phyloP scores from a whole-genome alignment of 2,329 filamentous ascomycete genomes.

The Hypoxylon sp. region DNA sequence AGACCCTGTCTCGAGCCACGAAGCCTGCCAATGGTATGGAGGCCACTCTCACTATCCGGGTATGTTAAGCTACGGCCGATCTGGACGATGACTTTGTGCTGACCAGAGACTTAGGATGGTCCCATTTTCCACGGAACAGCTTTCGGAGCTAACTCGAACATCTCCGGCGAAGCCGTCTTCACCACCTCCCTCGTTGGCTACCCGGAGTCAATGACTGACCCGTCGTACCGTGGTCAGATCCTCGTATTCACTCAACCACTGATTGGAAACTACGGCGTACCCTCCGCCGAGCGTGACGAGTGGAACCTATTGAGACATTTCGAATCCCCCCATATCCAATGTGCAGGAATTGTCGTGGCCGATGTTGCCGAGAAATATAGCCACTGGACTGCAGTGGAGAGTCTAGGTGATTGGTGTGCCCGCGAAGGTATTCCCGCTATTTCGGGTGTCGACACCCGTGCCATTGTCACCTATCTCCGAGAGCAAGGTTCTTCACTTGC shows the following conservation, averaged over 20 bases:
- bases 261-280: conserved; percentile 98
- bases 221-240: conserved; percentile 93
- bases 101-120: conserved; percentile 73
- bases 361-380: conserved; percentile 95
- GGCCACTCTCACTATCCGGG: conserved; percentile 94
- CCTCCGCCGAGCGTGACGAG: conserved; percentile 85
- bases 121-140: conserved; percentile 97
- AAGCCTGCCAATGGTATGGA: conserved; percentile 77
- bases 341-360: conserved; percentile 93
- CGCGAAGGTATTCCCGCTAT: conserved; percentile 96
- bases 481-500: conserved; percentile 97
- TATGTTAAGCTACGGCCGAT: conserved; percentile 56
- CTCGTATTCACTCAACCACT: conserved; percentile 97
- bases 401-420: conserved; percentile 92
- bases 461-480: conserved; percentile 93
- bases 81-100: conserved; percentile 45
- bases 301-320: conserved; percentile 97
- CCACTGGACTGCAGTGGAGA: conserved; percentile 98
- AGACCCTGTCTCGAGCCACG: conserved; percentile 68
- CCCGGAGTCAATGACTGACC: conserved; percentile 92
- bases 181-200: conserved; percentile 98
- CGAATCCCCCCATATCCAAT: conserved; percentile 97
- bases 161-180: conserved; percentile 98
- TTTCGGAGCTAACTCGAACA: conserved; percentile 95
- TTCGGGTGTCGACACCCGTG: conserved; percentile 95